A percentile compares a stretch with the other conserved stretches of the same genome.
phyloP scores from a whole-genome alignment of 2,329 filamentous ascomycete species.

The Colletotrichum sp. region DNA sequence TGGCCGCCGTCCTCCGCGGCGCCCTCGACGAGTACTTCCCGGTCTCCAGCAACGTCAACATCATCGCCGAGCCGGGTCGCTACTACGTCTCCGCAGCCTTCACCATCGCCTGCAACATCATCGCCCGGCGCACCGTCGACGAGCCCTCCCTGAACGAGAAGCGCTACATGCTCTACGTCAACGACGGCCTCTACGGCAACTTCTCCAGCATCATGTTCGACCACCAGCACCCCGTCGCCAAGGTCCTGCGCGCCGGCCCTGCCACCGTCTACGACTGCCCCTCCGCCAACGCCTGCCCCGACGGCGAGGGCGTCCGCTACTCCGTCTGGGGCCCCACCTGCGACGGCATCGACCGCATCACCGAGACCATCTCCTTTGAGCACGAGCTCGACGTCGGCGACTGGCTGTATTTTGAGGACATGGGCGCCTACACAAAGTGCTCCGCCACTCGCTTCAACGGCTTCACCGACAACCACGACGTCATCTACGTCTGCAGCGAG shows the following conservation, averaged over 20 bases:
- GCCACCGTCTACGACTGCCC: conserved; percentile 62
- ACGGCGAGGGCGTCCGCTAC: conserved; percentile 72
- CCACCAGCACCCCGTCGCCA: conserved; percentile 88
- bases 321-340: conserved; percentile 98
- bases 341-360: conserved; percentile 95
- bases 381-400: conserved; percentile 88
- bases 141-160: conserved; percentile 69
- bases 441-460: conserved; percentile 98
- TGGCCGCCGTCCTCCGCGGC: conserved; percentile 79
- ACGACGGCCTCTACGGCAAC: conserved; percentile 97
- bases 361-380: conserved; percentile 77
- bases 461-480: conserved; percentile 89
- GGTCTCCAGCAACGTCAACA: conserved; percentile 67
- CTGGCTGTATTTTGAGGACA: conserved; percentile 98
- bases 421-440: conserved; percentile 99
- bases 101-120: conserved; percentile 93
- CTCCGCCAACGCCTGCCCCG: conserved; percentile 49
- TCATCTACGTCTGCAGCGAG: conserved; percentile 95
- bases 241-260: conserved; percentile 71
- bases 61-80: conserved; percentile 95
- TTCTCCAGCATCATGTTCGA: conserved; percentile 99
- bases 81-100: conserved; percentile 96
- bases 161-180: conserved; percentile 96
- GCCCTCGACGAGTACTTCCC: conserved; percentile 92
- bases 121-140: conserved; percentile 87